Percentiles rank a stretch among this genome's conserved stretches.
These are phyloP conservation scores for Rubia balearica DNA, from an alignment of 305 asterid species.

Conservation along the genomic window DNA sequence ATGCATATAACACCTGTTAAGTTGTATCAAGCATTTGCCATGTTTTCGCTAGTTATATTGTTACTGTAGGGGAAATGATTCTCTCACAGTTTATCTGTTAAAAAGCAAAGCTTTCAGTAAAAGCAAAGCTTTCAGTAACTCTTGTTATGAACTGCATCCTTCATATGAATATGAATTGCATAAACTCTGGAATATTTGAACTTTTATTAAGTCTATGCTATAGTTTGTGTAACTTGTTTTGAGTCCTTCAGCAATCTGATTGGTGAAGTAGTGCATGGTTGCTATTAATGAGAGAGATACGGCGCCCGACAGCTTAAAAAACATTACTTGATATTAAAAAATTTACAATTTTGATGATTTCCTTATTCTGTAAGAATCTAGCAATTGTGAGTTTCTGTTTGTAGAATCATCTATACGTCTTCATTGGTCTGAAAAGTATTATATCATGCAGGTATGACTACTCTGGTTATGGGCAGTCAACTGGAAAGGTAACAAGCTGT, in stretches of 20 bases:
- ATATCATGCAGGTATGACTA: conserved; percentile 71
- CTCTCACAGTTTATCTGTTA: not conserved
- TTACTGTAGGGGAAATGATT: not conserved
- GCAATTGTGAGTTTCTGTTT: not conserved
- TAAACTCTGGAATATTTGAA: not conserved
- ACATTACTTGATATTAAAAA: not conserved
- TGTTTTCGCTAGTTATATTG: not conserved
- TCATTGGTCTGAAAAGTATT: conserved; percentile 15
- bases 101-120: no score
- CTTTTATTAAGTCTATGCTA: not conserved
- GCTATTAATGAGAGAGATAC: not conserved
- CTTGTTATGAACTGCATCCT: not conserved
- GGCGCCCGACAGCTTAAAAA: not conserved
- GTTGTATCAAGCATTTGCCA: not conserved
- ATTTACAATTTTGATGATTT: not conserved
- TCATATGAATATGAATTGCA: not conserved
- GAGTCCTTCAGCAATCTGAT: not conserved
- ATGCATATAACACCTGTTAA: not conserved
- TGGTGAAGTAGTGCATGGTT: not conserved
- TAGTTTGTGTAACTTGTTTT: not conserved
- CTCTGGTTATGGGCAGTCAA: conserved; percentile 94
- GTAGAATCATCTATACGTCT: conserved; percentile 6
- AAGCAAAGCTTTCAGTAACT: not conserved
- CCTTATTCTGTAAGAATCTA: not conserved
- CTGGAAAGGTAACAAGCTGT: conserved; percentile 68